These are phyloP conservation scores for Talaromyces sp. DNA, from an alignment of 2,329 filamentous ascomycete species.

Conservation along the genomic window DNA sequence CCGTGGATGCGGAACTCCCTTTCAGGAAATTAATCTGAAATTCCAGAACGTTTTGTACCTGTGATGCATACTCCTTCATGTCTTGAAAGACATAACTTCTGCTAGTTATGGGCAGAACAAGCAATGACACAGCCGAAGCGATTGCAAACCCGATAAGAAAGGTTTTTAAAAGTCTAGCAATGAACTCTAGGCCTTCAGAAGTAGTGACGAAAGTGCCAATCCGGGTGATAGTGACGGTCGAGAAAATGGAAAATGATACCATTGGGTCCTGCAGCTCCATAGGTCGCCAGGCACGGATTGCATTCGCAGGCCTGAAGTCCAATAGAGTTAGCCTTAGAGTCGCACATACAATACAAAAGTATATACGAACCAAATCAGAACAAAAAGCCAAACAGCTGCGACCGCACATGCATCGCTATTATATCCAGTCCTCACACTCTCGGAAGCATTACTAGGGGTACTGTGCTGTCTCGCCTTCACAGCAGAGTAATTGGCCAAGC, in stretches of 20 bases:
- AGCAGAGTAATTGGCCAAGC: not conserved
- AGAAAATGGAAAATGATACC: slow-evolving; percentile 67
- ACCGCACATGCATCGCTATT: not conserved
- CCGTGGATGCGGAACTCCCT: not conserved
- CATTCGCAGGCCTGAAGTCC: not conserved
- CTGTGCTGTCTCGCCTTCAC: not conserved
- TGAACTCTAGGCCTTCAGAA: slow-evolving; percentile 50
- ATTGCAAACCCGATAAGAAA: slow-evolving; percentile 65
- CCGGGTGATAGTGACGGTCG: slow-evolving; percentile 61
- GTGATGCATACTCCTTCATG: slow-evolving; percentile 55
- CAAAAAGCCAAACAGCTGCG: not conserved
- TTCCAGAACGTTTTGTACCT: slow-evolving; percentile 55
- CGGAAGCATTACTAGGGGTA: not conserved
- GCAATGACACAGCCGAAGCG: slow-evolving; percentile 58
- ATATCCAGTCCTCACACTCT: not conserved
- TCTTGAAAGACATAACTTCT: slow-evolving; percentile 62
- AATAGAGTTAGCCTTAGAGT: not conserved
- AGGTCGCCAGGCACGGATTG: slow-evolving; percentile 1
- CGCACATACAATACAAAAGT: not conserved
- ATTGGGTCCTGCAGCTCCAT: slow-evolving; percentile 43
- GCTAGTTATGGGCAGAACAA: slow-evolving; percentile 64
- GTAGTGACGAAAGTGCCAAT: slow-evolving; percentile 59
- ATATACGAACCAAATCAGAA: not conserved
- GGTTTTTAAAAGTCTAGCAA: slow-evolving; percentile 54
- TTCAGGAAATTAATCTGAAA: slow-evolving; percentile 54